Conservation (phyloP, 73 alveolate genomes). For the Symbiodinium natans region DNA sequence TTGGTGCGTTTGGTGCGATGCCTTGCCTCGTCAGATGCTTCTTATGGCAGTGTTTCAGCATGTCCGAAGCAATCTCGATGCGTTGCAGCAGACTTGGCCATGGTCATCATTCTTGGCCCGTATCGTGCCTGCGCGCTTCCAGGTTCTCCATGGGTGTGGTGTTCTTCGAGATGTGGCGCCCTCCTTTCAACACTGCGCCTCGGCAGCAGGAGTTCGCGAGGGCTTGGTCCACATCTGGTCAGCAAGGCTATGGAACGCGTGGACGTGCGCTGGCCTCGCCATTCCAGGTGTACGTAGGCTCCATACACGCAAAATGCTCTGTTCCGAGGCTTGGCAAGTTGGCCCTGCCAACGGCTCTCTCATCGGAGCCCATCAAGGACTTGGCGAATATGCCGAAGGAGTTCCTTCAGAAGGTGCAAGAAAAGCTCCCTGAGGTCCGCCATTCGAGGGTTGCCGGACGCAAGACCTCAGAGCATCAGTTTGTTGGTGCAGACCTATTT, state of each 20-base stretch:
- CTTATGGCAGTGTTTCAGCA: too few relatives aligned
- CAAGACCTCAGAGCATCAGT: neutral
- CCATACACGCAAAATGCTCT: too few relatives aligned
- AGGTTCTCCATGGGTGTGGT: conserved; percentile 96
- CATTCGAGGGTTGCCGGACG: neutral
- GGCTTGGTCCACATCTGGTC: neutral
- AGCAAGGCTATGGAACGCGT: conserved; percentile 73
- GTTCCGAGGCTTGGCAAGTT: neutral
- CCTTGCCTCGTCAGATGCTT: too few relatives aligned
- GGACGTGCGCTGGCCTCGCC: neutral
- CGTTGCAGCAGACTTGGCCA: too few relatives aligned
- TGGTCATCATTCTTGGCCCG: too few relatives aligned
- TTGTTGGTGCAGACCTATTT: neutral
- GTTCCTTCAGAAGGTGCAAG: conserved; percentile 49
- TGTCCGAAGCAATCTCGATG: too few relatives aligned
- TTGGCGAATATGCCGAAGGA: neutral
- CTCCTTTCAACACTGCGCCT: conserved; percentile 21
- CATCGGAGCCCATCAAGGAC: neutral
- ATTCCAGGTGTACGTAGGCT: neutral
- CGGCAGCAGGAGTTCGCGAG: neutral
- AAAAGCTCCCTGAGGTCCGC: conserved; percentile 30
- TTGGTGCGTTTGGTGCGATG: too few relatives aligned
- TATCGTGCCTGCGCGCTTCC: too few relatives aligned
- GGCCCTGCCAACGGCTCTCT: neutral
- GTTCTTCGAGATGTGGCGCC: conserved; percentile 96